A percentile compares a stretch with the other conserved stretches of the same genome.
Conservation (phyloP, 2,329 filamentous ascomycete species). For the Pseudogymnoascus sp. region DNA sequence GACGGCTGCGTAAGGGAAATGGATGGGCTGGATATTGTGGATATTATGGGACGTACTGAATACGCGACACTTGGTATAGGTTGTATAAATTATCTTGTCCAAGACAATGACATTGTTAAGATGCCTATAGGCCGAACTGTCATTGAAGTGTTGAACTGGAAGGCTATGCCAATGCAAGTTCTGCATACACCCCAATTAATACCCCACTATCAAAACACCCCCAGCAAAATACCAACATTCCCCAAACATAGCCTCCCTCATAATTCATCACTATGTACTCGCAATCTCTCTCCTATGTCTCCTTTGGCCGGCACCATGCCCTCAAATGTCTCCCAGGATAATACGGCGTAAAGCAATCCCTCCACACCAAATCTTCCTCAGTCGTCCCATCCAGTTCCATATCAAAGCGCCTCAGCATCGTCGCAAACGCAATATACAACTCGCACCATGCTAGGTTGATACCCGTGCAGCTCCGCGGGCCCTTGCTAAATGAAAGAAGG, state of each 20-base stretch:
- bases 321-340: constrained; percentile 14
- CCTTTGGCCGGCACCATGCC: constrained; percentile 13
- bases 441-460: constrained; percentile 27
- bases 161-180: neutral
- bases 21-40: neutral
- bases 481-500: constrained; percentile 34
- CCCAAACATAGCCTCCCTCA: neutral
- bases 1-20: constrained; percentile 5
- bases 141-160: neutral
- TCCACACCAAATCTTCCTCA: constrained; percentile 20
- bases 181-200: neutral
- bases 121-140: neutral
- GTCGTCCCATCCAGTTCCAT: constrained; percentile 20
- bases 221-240: neutral
- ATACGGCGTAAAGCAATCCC: constrained; percentile 18
- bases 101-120: neutral
- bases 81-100: neutral
- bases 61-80: neutral
- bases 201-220: neutral
- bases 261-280: constrained; percentile 4
- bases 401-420: constrained; percentile 22
- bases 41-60: neutral
- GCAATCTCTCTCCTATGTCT: neutral
- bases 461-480: constrained; percentile 30
- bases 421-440: constrained; percentile 24